Evolutionary conservation across 202 grass and related monocot species (phyloP).

Genomic region (Brachypodium distachyon): DNA sequence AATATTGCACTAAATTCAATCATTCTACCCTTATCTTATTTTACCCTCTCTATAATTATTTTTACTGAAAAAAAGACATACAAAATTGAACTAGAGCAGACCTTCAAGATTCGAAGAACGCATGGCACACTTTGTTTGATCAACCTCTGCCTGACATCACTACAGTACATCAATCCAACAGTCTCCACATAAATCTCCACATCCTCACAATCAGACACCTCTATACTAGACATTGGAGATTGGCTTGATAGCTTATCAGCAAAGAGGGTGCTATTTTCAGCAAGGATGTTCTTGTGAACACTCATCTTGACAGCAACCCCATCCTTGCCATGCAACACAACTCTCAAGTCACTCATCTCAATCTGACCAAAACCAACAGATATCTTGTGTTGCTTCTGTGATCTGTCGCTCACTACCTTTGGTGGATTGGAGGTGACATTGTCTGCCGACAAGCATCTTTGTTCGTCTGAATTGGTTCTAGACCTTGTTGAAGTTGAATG

Average conservation of each 20-base stretch:
- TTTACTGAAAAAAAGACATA: not conserved
- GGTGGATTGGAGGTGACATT: slow-evolving; percentile 22
- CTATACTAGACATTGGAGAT: slow-evolving; percentile 45
- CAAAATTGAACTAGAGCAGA: slow-evolving; percentile 4
- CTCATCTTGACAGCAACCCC: slow-evolving; percentile 76
- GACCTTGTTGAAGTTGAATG: slow-evolving; percentile 41
- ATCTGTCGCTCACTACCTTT: slow-evolving; percentile 34
- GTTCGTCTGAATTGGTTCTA: slow-evolving; percentile 42
- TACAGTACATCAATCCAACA: slow-evolving; percentile 88
- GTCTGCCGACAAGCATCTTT: slow-evolving; percentile 11
- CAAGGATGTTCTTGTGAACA: slow-evolving; percentile 67
- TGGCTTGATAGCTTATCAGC: slow-evolving; percentile 51
- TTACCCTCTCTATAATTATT: not conserved
- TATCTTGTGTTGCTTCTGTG: slow-evolving; percentile 60
- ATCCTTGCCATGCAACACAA: slow-evolving; percentile 75
- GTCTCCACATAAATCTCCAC: slow-evolving; percentile 91
- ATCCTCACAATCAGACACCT: slow-evolving; percentile 85
- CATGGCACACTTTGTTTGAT: slow-evolving; percentile 85
- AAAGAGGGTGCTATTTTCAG: slow-evolving; percentile 78
- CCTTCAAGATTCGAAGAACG: slow-evolving; percentile 85
- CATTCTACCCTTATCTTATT: not conserved
- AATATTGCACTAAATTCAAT: not conserved
- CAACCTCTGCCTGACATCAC: slow-evolving; percentile 66
- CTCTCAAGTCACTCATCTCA: slow-evolving; percentile 76
- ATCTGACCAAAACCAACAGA: slow-evolving; percentile 78